Percentiles rank a stretch among this genome's conserved stretches.
Conservation (phyloP, 2,329 filamentous ascomycete genomes). For the Trichoderma gracile region DNA sequence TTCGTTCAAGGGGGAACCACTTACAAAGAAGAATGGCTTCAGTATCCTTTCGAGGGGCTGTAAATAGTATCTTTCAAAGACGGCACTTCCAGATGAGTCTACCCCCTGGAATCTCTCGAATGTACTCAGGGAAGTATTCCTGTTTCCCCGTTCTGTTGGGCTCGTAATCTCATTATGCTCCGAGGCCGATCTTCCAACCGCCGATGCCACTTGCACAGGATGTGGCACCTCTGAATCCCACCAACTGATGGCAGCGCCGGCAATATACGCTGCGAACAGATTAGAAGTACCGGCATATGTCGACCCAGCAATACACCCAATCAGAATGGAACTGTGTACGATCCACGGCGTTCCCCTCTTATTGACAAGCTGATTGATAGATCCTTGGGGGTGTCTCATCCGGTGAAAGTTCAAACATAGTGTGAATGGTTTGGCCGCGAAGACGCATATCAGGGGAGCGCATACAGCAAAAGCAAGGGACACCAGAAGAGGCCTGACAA, state of each 20-base stretch:
- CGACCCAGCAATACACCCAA: slow-evolving; percentile 51
- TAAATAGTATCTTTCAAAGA: slow-evolving; percentile 40
- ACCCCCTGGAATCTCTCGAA: slow-evolving; percentile 25
- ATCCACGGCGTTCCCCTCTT: slow-evolving; percentile 40
- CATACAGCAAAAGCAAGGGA: slow-evolving; percentile 53
- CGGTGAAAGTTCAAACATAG: slow-evolving; percentile 38
- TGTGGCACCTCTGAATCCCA: slow-evolving; percentile 50
- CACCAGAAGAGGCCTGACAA: slow-evolving; percentile 50
- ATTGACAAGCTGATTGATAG: slow-evolving; percentile 33
- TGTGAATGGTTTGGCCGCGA: slow-evolving; percentile 47
- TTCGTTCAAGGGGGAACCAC: not conserved
- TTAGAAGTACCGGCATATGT: slow-evolving; percentile 64
- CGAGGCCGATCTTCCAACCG: not conserved
- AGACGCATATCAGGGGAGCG: slow-evolving; percentile 50
- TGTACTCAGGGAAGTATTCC: too few species aligned
- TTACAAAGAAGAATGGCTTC: slow-evolving; percentile 71
- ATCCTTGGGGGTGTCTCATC: slow-evolving; percentile 28
- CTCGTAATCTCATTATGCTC: not conserved
- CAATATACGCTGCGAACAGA: slow-evolving; percentile 63
- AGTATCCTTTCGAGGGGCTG: slow-evolving; percentile 51
- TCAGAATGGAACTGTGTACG: slow-evolving; percentile 51
- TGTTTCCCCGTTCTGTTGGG: not conserved
- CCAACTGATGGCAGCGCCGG: slow-evolving; percentile 61
- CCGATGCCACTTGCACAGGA: not conserved
- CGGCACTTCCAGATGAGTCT: slow-evolving; percentile 36